phyloP scores from a whole-genome alignment of 345 rosid genomes.

The Moringa oleifera region DNA sequence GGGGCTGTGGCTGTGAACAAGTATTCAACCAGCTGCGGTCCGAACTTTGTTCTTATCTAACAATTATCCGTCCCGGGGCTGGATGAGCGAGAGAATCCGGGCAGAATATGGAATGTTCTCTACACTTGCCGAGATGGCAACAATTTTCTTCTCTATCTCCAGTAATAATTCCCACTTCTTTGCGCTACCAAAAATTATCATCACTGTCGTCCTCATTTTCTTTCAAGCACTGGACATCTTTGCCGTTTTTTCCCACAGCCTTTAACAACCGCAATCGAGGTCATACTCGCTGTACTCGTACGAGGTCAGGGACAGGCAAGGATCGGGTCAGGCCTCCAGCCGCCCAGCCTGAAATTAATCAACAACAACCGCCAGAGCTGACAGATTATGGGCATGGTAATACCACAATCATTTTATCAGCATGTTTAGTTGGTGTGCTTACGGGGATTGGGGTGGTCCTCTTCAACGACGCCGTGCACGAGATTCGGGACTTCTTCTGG shows the following conservation, averaged over 20 bases:
- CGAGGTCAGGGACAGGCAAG: slow-evolving; percentile 17
- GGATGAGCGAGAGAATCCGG: no score
- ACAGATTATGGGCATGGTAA: slow-evolving; percentile 20
- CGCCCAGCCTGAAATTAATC: slow-evolving; percentile 14
- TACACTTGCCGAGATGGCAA: no score
- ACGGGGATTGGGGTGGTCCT: slow-evolving; percentile 78
- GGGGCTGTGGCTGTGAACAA: no score
- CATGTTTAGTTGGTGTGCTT: slow-evolving; percentile 70
- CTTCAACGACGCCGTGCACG: slow-evolving; percentile 70
- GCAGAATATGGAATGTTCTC: no score
- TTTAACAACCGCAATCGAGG: not conserved
- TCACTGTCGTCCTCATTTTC: not conserved
- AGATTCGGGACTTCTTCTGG: slow-evolving; percentile 81
- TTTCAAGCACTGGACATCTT: not conserved
- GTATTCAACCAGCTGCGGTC: no score
- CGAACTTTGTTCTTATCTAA: no score
- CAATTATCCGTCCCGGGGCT: no score
- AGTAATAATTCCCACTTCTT: not conserved
- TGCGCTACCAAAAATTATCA: not conserved
- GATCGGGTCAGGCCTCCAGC: slow-evolving; percentile 5
- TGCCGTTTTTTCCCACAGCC: not conserved
- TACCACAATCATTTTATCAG: slow-evolving; percentile 36
- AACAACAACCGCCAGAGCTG: slow-evolving; percentile 20
- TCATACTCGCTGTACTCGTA: not conserved
- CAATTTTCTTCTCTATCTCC: not conserved